Base-by-base conservation (phyloP, 352 stramenopile genomes). In the Phytophthora lateralis region DNA sequence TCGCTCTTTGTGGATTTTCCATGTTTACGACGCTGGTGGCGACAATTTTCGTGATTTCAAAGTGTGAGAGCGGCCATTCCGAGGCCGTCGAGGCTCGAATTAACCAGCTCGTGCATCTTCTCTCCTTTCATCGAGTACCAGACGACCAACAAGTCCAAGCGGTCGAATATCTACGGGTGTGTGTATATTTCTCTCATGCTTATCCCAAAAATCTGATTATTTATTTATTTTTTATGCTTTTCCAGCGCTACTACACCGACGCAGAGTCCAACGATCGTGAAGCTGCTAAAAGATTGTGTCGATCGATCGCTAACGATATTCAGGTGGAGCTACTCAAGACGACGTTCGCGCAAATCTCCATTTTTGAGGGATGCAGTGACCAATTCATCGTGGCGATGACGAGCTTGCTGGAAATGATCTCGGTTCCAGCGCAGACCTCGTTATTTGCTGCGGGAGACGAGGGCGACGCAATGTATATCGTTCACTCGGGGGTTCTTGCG, bases 11-110 rank as follows among this genome's bases (percentile, higher is more conserved):
- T 35, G 84, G 82, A 0, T 91, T 93, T 43, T 80, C 80, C 5
- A 62, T 91, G 48, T 93, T 91, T 55, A 88, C 78, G 11, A 74
- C 68, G 0, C 71, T 91, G 17, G 89, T 83, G 3, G 80, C 80
- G 0, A 93, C 81, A 20, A 82, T 93, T 44, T 93, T 93, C 55
- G 85, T 89, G 38, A 79, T 91, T 26, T 93, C 85, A 24, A 90
- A 90, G 53, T 91, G 84, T 32, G 75, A 91, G 62, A 89, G 80
- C 39, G 80, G 83, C 2, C 76, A 82, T 10, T 69, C 69, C 0
- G 84, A 91, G 51, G 69, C 71, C 0, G 77, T 80, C 0, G 80
- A 90, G 29, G 85, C 80, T 5, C 65, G 75, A 14, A 88, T 90
- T 51, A 90, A 91, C 30, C 85, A 93, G 26, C 73, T 93, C 4